These are phyloP conservation scores for Candida chauliodis DNA, from an alignment of 805 yeast species.

Conservation along the genomic window DNA sequence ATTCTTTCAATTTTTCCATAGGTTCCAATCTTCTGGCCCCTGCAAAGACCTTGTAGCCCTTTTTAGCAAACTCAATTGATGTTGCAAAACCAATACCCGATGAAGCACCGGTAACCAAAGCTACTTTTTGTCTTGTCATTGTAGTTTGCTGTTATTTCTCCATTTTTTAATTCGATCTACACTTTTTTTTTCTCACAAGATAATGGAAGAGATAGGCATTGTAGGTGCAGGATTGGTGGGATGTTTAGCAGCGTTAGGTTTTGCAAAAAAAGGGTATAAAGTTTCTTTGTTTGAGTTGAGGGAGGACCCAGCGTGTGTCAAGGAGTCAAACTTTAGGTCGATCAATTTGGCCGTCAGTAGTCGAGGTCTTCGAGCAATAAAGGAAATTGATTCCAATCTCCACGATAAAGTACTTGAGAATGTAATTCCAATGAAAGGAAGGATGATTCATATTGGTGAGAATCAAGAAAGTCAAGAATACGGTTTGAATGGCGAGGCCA, in stretches of 20 bases:
- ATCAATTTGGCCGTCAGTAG: constrained; percentile 87
- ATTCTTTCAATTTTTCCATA: constrained; percentile 48
- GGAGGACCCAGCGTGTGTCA: constrained; percentile 51
- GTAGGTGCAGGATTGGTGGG: constrained; percentile 94
- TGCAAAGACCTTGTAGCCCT: constrained; percentile 63
- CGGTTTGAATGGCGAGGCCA: constrained; percentile 78
- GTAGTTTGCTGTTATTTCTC: not conserved
- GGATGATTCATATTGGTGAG: constrained; percentile 80
- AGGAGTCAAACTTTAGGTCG: constrained; percentile 50
- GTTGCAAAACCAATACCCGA: constrained; percentile 54
- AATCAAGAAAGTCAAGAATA: constrained; percentile 65
- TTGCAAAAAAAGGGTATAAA: constrained; percentile 64
- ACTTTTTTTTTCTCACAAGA: constrained; percentile 1
- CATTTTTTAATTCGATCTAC: not conserved
- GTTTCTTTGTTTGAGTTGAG: constrained; percentile 75
- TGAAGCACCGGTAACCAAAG: constrained; percentile 56
- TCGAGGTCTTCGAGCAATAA: constrained; percentile 73
- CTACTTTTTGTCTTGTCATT: constrained; percentile 32
- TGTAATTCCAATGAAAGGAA: constrained; percentile 81
- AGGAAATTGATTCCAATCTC: constrained; percentile 56
- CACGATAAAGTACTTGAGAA: constrained; percentile 52
- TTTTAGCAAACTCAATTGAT: constrained; percentile 45
- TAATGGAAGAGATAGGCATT: constrained; percentile 40
- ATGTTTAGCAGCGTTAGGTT: constrained; percentile 75
- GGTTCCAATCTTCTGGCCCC: constrained; percentile 66